A percentile compares a stretch with the other conserved stretches of the same genome.
These are phyloP conservation scores for Teunomyces stri DNA, from an alignment of 805 yeast species.

Conservation along the genomic window DNA sequence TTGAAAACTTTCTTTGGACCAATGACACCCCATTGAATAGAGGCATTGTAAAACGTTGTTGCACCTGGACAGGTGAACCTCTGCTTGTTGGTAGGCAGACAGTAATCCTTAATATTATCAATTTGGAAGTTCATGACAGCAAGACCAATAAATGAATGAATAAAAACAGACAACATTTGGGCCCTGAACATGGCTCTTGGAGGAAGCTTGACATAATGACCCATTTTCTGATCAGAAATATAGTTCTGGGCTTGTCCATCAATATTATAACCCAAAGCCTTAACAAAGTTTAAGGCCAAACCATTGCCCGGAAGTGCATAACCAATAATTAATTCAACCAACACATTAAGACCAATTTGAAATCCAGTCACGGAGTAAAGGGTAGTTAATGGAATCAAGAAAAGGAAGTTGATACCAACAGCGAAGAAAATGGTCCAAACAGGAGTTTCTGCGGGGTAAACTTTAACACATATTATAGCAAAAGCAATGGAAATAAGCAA, in stretches of 20 bases:
- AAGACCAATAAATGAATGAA: conserved; percentile 21
- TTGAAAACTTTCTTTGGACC: conserved; percentile 30
- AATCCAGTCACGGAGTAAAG: conserved; percentile 31
- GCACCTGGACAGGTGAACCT: conserved; percentile 31
- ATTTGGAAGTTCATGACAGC: conserved; percentile 23
- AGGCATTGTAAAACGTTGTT: conserved; percentile 48
- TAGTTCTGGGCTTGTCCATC: conserved; percentile 57
- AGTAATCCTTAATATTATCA: conserved; percentile 17
- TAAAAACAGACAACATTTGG: conserved; percentile 24
- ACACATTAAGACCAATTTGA: conserved; percentile 33
- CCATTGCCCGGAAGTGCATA: conserved; percentile 39
- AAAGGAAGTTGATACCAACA: conserved; percentile 30
- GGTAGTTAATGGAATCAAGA: conserved; percentile 32
- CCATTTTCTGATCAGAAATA: conserved; percentile 57
- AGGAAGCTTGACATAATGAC: conserved; percentile 64
- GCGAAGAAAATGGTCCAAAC: conserved; percentile 39
- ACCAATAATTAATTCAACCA: conserved; percentile 37
- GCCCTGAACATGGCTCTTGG: conserved; percentile 56
- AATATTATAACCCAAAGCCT: conserved; percentile 57
- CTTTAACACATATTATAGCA: conserved; percentile 30
- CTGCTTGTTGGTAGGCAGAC: conserved; percentile 18
- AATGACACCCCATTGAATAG: conserved; percentile 64
- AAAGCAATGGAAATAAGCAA: conserved; percentile 27
- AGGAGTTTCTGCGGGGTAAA: conserved; percentile 34
- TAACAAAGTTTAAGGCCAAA: conserved; percentile 45